phyloP scores from a whole-genome alignment of 106 monocot genomes.

The Xerophyta viscosa region DNA sequence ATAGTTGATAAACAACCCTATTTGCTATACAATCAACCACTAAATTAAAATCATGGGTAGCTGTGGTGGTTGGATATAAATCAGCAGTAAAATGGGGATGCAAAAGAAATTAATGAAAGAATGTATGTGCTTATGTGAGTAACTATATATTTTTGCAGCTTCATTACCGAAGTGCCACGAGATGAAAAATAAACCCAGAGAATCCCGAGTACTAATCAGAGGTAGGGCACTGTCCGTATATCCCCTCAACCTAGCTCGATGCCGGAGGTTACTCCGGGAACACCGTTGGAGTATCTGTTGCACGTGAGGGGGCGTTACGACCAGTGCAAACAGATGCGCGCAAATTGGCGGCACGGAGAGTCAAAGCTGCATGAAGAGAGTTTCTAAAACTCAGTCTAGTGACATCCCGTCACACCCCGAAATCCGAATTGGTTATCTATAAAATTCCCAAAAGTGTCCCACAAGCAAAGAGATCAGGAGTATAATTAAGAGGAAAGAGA shows the following conservation, averaged over 20 bases:
- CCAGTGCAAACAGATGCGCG: too few relatives aligned
- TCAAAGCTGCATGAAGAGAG: too few relatives aligned
- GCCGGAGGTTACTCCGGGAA: too few relatives aligned
- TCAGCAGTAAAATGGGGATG: not conserved
- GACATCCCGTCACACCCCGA: too few relatives aligned
- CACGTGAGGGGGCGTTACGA: too few relatives aligned
- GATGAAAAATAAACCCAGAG: too few relatives aligned
- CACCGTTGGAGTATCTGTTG: too few relatives aligned
- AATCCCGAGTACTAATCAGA: too few relatives aligned
- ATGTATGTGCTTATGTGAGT: not conserved
- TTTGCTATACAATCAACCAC: constrained; percentile 2
- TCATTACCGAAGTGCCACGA: not conserved
- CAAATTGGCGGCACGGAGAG: too few relatives aligned
- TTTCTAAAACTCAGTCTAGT: too few relatives aligned
- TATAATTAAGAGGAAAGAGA: not conserved
- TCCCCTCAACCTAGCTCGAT: too few relatives aligned
- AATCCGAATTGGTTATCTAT: not conserved
- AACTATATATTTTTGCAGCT: constrained; percentile 5
- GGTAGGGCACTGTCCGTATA: too few relatives aligned
- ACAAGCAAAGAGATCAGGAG: not conserved
- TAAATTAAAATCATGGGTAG: constrained; percentile 4
- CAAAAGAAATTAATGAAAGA: not conserved
- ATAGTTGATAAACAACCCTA: not conserved
- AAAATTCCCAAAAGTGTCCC: constrained; percentile 9
- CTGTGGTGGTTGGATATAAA: constrained; percentile 19